Conservation (phyloP, 306 rosid genomes). For the Cucumis melo region DNA sequence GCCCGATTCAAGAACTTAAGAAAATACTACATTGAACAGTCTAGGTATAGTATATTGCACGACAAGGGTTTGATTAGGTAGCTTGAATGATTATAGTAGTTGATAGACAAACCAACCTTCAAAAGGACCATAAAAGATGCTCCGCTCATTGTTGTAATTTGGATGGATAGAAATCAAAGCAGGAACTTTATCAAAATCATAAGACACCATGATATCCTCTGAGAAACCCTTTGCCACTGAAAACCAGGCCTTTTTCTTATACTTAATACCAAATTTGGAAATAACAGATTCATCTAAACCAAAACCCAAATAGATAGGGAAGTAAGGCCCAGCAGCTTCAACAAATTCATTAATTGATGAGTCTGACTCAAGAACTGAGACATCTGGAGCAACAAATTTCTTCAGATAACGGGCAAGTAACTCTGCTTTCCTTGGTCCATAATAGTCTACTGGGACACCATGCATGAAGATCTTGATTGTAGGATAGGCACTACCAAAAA, state of each 20-base stretch:
- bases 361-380: constrained; percentile 74
- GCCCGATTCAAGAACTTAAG: not conserved
- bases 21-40: not conserved
- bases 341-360: constrained; percentile 50
- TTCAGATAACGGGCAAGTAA: constrained; percentile 66
- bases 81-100: not conserved
- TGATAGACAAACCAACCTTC: constrained; percentile 51
- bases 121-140: constrained; percentile 83
- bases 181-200: constrained; percentile 86
- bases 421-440: constrained; percentile 89
- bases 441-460: constrained; percentile 61
- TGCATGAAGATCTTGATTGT: constrained; percentile 60
- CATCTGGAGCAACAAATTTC: constrained; percentile 83
- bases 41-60: not conserved
- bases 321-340: constrained; percentile 53
- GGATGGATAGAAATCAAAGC: constrained; percentile 75
- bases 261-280: constrained; percentile 44
- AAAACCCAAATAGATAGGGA: constrained; percentile 77
- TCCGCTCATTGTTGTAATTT: constrained; percentile 45
- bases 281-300: constrained; percentile 52
- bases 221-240: constrained; percentile 85
- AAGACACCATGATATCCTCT: constrained; percentile 61
- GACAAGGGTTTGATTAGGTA: not conserved
- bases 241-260: constrained; percentile 92
- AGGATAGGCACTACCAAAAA: constrained; percentile 62